Base-by-base conservation (phyloP, 163 green algal genomes). In the Chlorella variabilis region DNA sequence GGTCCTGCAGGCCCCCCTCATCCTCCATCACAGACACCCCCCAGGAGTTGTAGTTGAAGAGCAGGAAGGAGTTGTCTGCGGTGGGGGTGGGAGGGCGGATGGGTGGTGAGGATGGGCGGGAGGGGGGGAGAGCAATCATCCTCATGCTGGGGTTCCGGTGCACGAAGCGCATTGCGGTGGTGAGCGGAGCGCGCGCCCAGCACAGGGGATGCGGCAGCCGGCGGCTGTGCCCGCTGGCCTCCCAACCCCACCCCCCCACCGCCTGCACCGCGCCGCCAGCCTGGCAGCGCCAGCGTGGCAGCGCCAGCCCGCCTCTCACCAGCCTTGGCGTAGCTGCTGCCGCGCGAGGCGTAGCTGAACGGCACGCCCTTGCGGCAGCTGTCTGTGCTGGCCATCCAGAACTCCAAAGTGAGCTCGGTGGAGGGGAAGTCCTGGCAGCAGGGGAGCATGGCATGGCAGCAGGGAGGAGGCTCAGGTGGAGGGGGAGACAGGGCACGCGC, bases 331-430 rank as follows among this genome's bases (percentile, higher is more conserved):
- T 90, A 88, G 27, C 36, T 48, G 33, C 25, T 45, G 27, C 76
- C 86, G 0, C 90, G 89, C 11, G 86, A 80, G 4, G 94, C 93
- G 71, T 98, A 98, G 71, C 73, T 91, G 88, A 98, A 96, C 25
- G 92, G 92, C 51, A 91, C 89, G 4, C 94, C 94, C 39, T 90
- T 83, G 23, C 91, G 80, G 90, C 94, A 98, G 31, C 81, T 83
- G 85, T 98, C 94, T 63, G 93, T 87, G 45, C 77, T 91, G 70
- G 81, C 85, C 94, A 98, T 97, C 94, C 93, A 98, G 77, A 98
- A 97, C 91, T 98, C 94, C 41, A 98, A 84, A 2, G 94, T 98
- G 31, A 98, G 69, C 5, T 87, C 88, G 29, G 85, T 82, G 34
- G 82, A 71, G 13, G 94, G 94, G 82, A 97, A 97, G 78, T 92